phyloP scores from a whole-genome alignment of 345 rosid genomes.

The Eucalyptus polybractea region DNA sequence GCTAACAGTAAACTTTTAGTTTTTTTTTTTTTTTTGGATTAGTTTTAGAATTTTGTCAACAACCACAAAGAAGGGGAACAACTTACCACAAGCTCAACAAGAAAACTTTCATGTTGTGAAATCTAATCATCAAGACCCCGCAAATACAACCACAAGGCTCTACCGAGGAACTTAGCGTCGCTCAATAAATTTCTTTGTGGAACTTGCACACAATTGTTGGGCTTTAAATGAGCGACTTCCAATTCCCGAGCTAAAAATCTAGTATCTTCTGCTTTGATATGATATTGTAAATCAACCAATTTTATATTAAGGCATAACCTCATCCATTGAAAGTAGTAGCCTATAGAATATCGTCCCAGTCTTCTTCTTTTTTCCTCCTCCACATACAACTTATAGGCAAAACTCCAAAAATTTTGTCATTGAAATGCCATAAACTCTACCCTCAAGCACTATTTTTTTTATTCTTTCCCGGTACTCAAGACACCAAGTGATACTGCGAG shows the following conservation, averaged over 20 bases:
- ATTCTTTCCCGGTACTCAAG: neutral
- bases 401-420: neutral
- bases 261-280: rapidly evolving
- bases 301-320: neutral
- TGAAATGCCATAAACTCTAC: neutral
- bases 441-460: neutral
- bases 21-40: neutral
- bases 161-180: neutral
- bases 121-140: neutral
- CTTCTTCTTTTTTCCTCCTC: neutral
- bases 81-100: neutral
- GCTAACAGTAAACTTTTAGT: neutral
- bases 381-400: neutral
- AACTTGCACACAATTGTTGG: neutral
- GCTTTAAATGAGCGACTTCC: neutral
- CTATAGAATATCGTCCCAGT: neutral
- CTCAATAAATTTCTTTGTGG: neutral
- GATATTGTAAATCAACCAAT: neutral
- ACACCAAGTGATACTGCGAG: neutral
- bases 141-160: neutral
- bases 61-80: neutral
- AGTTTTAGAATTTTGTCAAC: neutral
- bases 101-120: neutral
- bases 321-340: neutral
- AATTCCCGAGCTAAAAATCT: neutral